A percentile compares a stretch with the other conserved stretches of the same genome.
Evolutionary conservation across 768 basidiomycete species (phyloP).

Genomic region (Kwoniella pini): DNA sequence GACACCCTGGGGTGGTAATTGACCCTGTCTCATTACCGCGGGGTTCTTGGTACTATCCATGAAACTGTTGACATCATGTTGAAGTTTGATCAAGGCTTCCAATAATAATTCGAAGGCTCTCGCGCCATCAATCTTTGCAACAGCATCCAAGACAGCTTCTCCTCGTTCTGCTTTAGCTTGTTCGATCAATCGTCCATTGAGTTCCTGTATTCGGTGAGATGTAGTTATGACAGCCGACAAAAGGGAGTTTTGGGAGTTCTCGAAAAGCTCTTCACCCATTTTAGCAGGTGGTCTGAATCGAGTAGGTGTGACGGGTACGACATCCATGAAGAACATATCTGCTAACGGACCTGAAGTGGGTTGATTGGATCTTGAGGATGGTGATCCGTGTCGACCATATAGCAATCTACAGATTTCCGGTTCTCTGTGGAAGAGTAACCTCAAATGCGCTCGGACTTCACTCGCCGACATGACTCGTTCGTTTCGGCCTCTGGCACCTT

Average conservation of each 20-base stretch:
- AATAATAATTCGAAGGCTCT: conserved; percentile 69
- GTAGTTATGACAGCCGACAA: conserved; percentile 77
- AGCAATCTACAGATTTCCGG: conserved; percentile 76
- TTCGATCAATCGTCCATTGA: conserved; percentile 64
- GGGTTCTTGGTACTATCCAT: conserved; percentile 97
- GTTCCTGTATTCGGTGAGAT: conserved; percentile 67
- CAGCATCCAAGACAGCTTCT: conserved; percentile 58
- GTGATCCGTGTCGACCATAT: conserved; percentile 87
- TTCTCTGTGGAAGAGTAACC: conserved; percentile 82
- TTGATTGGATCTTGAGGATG: conserved; percentile 55
- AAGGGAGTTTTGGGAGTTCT: conserved; percentile 93
- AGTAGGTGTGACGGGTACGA: conserved; percentile 85
- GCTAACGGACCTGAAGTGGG: conserved; percentile 56
- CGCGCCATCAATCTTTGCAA: conserved; percentile 59
- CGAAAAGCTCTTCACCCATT: conserved; percentile 89
- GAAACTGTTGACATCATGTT: conserved; percentile 93
- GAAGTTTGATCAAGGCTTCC: conserved; percentile 82
- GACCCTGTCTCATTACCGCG: conserved; percentile 76
- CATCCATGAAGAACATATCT: conserved; percentile 97
- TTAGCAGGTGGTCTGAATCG: conserved; percentile 92
- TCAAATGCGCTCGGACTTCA: conserved; percentile 91
- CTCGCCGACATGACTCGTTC: conserved; percentile 88
- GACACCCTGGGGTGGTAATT: conserved; percentile 85
- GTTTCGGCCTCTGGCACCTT: conserved; percentile 74
- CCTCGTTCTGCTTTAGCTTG: conserved; percentile 40